Percentiles rank a stretch among this genome's conserved stretches.
Evolutionary conservation across 352 stramenopile species (phyloP).

Genomic region (Phytophthora capsici): DNA sequence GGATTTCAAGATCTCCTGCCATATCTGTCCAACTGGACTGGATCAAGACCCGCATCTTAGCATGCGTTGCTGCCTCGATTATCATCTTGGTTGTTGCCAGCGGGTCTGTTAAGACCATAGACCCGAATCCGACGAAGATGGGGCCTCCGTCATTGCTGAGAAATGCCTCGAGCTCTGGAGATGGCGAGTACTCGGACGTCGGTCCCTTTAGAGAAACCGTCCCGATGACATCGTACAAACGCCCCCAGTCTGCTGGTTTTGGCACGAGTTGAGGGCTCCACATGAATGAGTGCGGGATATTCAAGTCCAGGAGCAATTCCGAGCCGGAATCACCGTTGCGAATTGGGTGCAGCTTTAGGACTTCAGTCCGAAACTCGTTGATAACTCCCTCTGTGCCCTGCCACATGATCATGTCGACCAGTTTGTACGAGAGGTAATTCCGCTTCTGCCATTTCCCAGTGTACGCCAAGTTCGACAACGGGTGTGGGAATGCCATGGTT

Average conservation of each 20-base stretch:
- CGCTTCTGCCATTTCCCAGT: slow-evolving; percentile 48
- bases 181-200: slow-evolving; percentile 33
- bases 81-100: slow-evolving; percentile 80
- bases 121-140: slow-evolving; percentile 94
- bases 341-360: slow-evolving; percentile 54
- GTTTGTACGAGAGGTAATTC: slow-evolving; percentile 64
- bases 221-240: slow-evolving; percentile 57
- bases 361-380: slow-evolving; percentile 62
- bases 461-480: slow-evolving; percentile 84
- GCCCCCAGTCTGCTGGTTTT: slow-evolving; percentile 63
- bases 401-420: slow-evolving; percentile 65
- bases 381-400: slow-evolving; percentile 51
- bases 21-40: slow-evolving; percentile 90
- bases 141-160: slow-evolving; percentile 54
- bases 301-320: slow-evolving; percentile 51
- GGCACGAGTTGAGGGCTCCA: slow-evolving; percentile 65
- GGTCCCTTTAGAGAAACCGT: slow-evolving; percentile 51
- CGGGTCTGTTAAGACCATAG: slow-evolving; percentile 90
- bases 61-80: slow-evolving; percentile 62
- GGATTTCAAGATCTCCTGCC: slow-evolving; percentile 47
- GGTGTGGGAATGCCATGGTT: slow-evolving; percentile 89
- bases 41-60: slow-evolving; percentile 82
- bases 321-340: slow-evolving; percentile 42
- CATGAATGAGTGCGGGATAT: slow-evolving; percentile 71
- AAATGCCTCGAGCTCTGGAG: slow-evolving; percentile 35